A percentile compares a stretch with the other conserved stretches of the same genome.
Evolutionary conservation across 2,329 filamentous ascomycete species (phyloP).

Genomic region (Cucurbitaria berberidis): DNA sequence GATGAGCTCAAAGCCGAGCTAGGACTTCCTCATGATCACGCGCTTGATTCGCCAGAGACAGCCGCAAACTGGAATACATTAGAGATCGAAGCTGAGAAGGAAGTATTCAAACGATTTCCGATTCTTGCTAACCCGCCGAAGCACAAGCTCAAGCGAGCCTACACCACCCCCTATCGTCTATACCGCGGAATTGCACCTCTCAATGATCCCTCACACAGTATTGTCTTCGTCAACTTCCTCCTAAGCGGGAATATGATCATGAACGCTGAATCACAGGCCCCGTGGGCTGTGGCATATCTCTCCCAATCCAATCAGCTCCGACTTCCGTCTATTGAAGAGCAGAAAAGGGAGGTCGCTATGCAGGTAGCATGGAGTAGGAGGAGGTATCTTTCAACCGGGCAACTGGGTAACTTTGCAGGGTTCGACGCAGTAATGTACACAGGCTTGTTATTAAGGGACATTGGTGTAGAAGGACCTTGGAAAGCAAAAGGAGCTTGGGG

Average conservation of each 20-base stretch:
- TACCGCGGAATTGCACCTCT: constrained; percentile 20
- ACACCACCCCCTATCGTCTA: constrained; percentile 21
- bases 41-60: background rate
- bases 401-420: constrained; percentile 3
- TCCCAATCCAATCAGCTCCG: constrained; percentile 3
- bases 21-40: constrained; percentile 10
- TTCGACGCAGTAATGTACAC: constrained; percentile 9
- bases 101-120: constrained; percentile 2
- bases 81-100: constrained; percentile 10
- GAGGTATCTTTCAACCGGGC: constrained; percentile 59
- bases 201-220: constrained; percentile 9
- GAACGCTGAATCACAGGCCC: constrained; percentile 20
- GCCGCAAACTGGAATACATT: constrained; percentile 16
- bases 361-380: constrained; percentile 6
- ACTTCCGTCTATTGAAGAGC: constrained; percentile 7
- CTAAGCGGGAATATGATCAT: constrained; percentile 12
- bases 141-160: constrained; percentile 2
- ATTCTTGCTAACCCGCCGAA: constrained; percentile 19
- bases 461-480: background rate
- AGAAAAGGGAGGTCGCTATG: constrained; percentile 10
- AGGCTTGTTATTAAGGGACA: constrained; percentile 2
- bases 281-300: constrained; percentile 24
- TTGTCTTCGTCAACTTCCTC: constrained; percentile 27
- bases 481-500: background rate
- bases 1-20: constrained; percentile 1